Conservation (phyloP, 2,329 filamentous ascomycete species). For the Cordyceps cicadae region DNA sequence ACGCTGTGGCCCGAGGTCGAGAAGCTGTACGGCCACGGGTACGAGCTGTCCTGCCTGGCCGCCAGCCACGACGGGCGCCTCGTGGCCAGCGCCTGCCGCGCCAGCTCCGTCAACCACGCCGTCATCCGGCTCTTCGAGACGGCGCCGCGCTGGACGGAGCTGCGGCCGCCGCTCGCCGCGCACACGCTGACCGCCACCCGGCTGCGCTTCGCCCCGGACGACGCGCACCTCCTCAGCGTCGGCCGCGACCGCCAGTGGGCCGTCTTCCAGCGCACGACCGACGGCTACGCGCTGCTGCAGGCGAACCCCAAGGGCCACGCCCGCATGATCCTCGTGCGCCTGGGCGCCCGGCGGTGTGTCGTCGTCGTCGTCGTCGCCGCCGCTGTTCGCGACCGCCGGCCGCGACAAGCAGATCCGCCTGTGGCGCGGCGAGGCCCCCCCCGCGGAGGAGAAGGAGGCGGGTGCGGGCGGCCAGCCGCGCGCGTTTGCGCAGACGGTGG, state of each 20-base stretch:
- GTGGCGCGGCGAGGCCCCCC: slow-evolving; percentile 42
- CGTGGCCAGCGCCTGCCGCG: slow-evolving; percentile 86
- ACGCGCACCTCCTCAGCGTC: slow-evolving; percentile 71
- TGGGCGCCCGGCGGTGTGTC: too few relatives aligned
- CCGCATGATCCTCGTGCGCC: slow-evolving; percentile 82
- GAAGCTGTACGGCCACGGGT: slow-evolving; percentile 96
- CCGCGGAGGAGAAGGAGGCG: slow-evolving; percentile 18
- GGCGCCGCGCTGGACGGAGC: slow-evolving; percentile 67
- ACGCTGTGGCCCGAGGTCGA: slow-evolving; percentile 94
- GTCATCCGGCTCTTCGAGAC: slow-evolving; percentile 90
- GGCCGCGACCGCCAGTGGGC: slow-evolving; percentile 89
- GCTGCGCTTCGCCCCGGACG: slow-evolving; percentile 70
- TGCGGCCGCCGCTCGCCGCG: slow-evolving; percentile 72
- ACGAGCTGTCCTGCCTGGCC: slow-evolving; percentile 86
- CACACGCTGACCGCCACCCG: slow-evolving; percentile 82
- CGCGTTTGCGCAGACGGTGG: slow-evolving; percentile 43
- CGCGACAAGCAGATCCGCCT: slow-evolving; percentile 78
- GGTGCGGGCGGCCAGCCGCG: neutral
- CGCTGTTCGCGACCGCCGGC: slow-evolving; percentile 75
- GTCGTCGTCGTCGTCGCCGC: too few relatives aligned
- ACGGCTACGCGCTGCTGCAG: slow-evolving; percentile 48
- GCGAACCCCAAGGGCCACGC: slow-evolving; percentile 78
- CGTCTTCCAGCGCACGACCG: slow-evolving; percentile 52
- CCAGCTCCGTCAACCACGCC: slow-evolving; percentile 86
- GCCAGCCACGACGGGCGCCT: slow-evolving; percentile 65